Evolutionary conservation across 2,329 filamentous ascomycete species (phyloP).

Genomic region (Epichloe gansuensis): DNA sequence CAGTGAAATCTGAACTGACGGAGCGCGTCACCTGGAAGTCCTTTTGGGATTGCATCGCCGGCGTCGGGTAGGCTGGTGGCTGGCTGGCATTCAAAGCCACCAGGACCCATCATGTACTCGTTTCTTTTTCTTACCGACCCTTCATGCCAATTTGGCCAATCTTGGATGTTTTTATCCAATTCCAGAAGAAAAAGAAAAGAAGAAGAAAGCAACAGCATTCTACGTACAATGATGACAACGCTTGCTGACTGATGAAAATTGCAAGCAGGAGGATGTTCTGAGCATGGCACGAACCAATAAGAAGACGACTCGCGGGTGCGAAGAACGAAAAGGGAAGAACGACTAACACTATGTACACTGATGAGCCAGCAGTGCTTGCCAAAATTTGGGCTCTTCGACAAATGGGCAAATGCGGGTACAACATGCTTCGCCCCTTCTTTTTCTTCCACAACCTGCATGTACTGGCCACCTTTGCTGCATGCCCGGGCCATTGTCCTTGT

Average conservation of each 20-base stretch:
- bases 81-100: too few species aligned
- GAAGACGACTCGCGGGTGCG: background rate
- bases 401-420: background rate
- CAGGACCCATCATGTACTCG: too few species aligned
- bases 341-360: background rate
- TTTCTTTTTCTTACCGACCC: background rate
- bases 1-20: background rate
- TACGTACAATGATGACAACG: background rate
- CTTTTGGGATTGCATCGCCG: background rate
- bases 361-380: background rate
- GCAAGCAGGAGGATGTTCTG: background rate
- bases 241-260: too few species aligned
- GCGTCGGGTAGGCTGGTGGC: too few species aligned
- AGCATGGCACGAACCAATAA: background rate
- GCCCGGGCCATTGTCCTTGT: background rate
- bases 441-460: slow-evolving; percentile 1
- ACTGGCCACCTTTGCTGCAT: background rate
- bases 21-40: background rate
- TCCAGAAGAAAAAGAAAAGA: background rate
- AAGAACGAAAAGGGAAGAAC: background rate
- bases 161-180: background rate
- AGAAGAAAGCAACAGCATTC: background rate
- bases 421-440: background rate
- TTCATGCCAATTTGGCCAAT: background rate
- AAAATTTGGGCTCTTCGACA: background rate